Evolutionary conservation across 352 stramenopile genomes (phyloP).

Genomic region (Pythium plurisporium): DNA sequence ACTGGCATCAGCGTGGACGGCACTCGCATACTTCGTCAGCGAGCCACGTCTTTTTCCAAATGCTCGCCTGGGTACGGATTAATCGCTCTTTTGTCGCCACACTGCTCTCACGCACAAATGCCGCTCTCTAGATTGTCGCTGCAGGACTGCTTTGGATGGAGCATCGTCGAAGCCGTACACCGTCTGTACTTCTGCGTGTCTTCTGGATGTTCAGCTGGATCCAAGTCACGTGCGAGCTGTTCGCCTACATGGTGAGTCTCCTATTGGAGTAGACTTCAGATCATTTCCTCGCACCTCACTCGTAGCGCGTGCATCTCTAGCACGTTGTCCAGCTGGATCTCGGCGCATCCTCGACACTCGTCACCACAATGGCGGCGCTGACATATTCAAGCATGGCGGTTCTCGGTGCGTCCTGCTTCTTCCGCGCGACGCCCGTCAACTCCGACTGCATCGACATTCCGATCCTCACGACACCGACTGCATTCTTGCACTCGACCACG

Average conservation of each 20-base stretch:
- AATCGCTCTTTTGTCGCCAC: no score
- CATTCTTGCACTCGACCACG: constrained; percentile 46
- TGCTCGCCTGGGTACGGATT: constrained; percentile 48
- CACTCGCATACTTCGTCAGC: background rate
- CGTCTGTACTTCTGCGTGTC: constrained; percentile 45
- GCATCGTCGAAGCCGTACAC: constrained; percentile 54
- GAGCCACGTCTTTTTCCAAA: constrained; percentile 43
- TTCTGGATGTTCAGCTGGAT: constrained; percentile 67
- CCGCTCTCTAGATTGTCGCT: background rate
- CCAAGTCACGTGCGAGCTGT: constrained; percentile 36
- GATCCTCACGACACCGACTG: constrained; percentile 49
- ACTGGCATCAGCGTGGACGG: constrained; percentile 27
- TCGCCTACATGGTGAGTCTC: constrained; percentile 28
- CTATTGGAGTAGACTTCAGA: background rate
- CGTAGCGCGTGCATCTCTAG: background rate
- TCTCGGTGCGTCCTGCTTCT: constrained; percentile 48
- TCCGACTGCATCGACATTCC: constrained; percentile 45
- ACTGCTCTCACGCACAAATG: background rate
- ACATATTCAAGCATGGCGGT: constrained; percentile 39
- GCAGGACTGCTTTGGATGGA: constrained; percentile 65
- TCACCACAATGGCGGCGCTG: constrained; percentile 25
- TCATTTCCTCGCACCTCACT: background rate
- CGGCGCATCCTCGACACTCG: constrained; percentile 1
- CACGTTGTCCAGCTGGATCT: constrained; percentile 18
- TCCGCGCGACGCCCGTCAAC: constrained; percentile 44